Evolutionary conservation across 2,329 filamentous ascomycete genomes (phyloP), one percentile per base, ranked within the genome.

Genomic region (Fusarium sp.): DNA sequence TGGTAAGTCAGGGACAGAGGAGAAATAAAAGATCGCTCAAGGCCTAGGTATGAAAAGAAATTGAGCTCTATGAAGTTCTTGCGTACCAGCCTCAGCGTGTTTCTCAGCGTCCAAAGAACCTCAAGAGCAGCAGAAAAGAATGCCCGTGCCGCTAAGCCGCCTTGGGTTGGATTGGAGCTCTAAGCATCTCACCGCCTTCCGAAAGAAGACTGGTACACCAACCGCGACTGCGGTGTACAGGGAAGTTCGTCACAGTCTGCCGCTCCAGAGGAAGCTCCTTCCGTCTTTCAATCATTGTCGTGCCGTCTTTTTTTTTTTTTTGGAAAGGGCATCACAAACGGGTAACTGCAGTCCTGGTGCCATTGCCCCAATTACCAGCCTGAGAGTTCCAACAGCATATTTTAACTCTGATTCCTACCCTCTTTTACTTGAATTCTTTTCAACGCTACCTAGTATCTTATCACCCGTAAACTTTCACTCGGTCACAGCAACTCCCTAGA

Each of bases 61-160:
- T 51, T 59, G 51, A 52, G 66, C 20, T 14, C 39, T 45, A 57
- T 47, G 22, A 60, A 31, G 31, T 51, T 52, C 49, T 28, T 48
- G 26, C 35, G 55, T 39, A 39, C 26, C 48, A 63, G 72, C 47
- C 54, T 52, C 48, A 38, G 66, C 35, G 45, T 20, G 48, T 60
- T 60, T 58, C 51, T 28, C 51, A 68, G 38, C 36, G 42, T 51
- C 52, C 38, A 45, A 59, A 63, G 65, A 62, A 73, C 49, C 63
- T 66, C 58, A 51, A 51, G 24, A 18, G 49, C 15, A 75, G 76
- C 76, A 78, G 75, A 78, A 78, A 78, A 74, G 70, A 76, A 55
- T 69, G 47, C 31, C 48, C 45, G 38, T 5, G 4, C 1, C 52
- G 52, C 72, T 75, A 74, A 52, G 31, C 61, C 26, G 5, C 13